These are phyloP conservation scores for Phytophthora hybrid DNA, from an alignment of 352 stramenopile species.

Conservation along the genomic window DNA sequence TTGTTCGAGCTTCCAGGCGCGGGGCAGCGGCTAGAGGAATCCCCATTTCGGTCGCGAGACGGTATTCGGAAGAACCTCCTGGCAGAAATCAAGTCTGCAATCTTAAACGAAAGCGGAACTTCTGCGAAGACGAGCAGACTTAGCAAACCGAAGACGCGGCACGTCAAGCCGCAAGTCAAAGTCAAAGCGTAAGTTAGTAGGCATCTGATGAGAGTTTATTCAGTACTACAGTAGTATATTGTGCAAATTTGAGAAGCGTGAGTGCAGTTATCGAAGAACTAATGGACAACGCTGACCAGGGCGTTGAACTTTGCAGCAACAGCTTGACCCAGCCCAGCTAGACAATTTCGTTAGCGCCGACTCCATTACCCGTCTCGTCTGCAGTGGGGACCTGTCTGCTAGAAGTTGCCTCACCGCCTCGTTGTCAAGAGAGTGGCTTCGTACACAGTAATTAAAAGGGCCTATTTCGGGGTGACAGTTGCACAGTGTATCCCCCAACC, in stretches of 20 bases:
- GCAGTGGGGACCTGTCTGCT: not conserved
- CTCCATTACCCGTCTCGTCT: conserved; percentile 11
- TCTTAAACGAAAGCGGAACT: not conserved
- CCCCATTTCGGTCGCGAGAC: conserved; percentile 64
- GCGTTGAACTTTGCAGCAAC: not conserved
- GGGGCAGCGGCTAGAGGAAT: conserved; percentile 41
- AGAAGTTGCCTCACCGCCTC: not conserved
- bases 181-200: conserved; percentile 12
- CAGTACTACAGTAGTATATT: not conserved
- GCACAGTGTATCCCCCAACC: too few relatives aligned
- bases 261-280: not conserved
- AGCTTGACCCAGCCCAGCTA: not conserved
- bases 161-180: conserved; percentile 28
- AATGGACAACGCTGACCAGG: not conserved
- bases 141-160: conserved; percentile 17
- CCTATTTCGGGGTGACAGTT: too few relatives aligned
- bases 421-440: not conserved
- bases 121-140: conserved; percentile 20
- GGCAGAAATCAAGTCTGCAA: conserved; percentile 50
- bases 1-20: conserved; percentile 58
- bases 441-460: too few relatives aligned
- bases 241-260: not conserved
- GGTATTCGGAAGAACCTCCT: conserved; percentile 59
- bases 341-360: conserved; percentile 23
- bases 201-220: not conserved